Conservation (phyloP, 352 stramenopile species). For the Phytophthora tubulina region DNA sequence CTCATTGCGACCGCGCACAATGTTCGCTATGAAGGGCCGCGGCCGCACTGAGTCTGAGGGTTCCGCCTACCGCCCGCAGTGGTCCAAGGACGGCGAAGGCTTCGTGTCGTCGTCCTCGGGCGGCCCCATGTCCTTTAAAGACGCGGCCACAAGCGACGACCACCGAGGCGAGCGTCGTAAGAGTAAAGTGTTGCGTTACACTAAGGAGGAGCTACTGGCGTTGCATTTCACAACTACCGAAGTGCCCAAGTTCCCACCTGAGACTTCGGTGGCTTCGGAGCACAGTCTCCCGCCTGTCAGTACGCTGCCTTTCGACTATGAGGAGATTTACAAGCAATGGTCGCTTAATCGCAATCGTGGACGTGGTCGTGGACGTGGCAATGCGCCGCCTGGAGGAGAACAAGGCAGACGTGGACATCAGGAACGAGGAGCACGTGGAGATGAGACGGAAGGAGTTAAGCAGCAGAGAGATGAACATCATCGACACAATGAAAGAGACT, state of each 20-base stretch:
- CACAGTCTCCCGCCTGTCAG: slow-evolving; percentile 74
- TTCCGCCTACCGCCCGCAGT: slow-evolving; percentile 82
- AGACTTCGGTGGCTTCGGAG: slow-evolving; percentile 74
- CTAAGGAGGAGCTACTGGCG: slow-evolving; percentile 81
- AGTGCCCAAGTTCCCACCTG: slow-evolving; percentile 63
- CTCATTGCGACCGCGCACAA: slow-evolving; percentile 85
- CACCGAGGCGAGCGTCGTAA: slow-evolving; percentile 58
- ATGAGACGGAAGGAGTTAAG: slow-evolving; percentile 60
- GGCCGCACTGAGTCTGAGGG: slow-evolving; percentile 76
- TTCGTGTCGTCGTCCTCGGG: slow-evolving; percentile 64
- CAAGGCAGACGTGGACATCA: slow-evolving; percentile 42
- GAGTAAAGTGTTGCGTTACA: slow-evolving; percentile 87
- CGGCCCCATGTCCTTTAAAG: slow-evolving; percentile 47
- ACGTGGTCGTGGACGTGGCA: slow-evolving; percentile 73
- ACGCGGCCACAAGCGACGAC: slow-evolving; percentile 47
- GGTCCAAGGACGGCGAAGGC: slow-evolving; percentile 88
- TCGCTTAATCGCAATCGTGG: slow-evolving; percentile 82
- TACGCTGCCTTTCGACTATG: slow-evolving; percentile 86
- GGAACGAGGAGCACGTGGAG: slow-evolving; percentile 63
- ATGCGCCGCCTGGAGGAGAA: slow-evolving; percentile 33
- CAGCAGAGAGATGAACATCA: slow-evolving; percentile 37
- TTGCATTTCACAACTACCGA: slow-evolving; percentile 69
- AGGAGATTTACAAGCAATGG: slow-evolving; percentile 92
- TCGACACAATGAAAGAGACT: slow-evolving; percentile 55
- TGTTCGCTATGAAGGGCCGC: slow-evolving; percentile 90